These are phyloP conservation scores for Ceratonia siliqua DNA, from an alignment of 306 rosid genomes.

Conservation along the genomic window DNA sequence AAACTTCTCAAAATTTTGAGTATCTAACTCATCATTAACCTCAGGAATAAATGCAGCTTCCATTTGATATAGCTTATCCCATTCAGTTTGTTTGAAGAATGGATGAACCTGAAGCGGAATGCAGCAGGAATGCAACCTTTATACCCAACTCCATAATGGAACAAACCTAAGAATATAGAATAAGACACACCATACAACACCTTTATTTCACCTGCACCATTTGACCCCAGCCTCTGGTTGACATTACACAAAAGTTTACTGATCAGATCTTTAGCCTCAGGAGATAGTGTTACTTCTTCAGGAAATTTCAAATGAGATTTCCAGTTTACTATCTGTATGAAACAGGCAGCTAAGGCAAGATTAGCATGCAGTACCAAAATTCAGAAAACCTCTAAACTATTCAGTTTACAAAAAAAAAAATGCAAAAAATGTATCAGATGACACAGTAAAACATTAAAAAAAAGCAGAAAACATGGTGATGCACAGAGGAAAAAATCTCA, in stretches of 20 bases:
- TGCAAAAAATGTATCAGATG: not conserved
- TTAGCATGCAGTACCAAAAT: not conserved
- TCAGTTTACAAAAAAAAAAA: not conserved
- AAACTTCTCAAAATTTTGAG: conserved; percentile 96
- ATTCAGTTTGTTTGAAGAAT: conserved; percentile 67
- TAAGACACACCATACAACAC: conserved; percentile 83
- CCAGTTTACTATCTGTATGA: conserved; percentile 88
- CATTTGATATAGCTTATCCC: conserved; percentile 85
- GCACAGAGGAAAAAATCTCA: not conserved
- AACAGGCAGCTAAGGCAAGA: conserved; percentile 23
- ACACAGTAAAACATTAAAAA: not conserved
- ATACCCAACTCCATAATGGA: conserved; percentile 23
- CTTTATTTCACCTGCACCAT: conserved; percentile 90
- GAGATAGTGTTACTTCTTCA: conserved; percentile 80
- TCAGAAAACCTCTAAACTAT: not conserved
- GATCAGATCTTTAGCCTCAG: conserved; percentile 77
- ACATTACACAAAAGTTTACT: conserved; percentile 80
- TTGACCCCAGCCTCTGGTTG: conserved; percentile 76
- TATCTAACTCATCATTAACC: conserved; percentile 92
- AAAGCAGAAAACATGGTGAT: not conserved
- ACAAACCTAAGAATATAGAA: conserved; percentile 51
- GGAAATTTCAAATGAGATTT: conserved; percentile 92
- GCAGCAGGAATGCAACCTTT: conserved; percentile 41
- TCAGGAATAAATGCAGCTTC: conserved; percentile 97
- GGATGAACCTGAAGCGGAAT: conserved; percentile 64